phyloP scores from a whole-genome alignment of 345 rosid species.

The Lenwebbia sp. region DNA sequence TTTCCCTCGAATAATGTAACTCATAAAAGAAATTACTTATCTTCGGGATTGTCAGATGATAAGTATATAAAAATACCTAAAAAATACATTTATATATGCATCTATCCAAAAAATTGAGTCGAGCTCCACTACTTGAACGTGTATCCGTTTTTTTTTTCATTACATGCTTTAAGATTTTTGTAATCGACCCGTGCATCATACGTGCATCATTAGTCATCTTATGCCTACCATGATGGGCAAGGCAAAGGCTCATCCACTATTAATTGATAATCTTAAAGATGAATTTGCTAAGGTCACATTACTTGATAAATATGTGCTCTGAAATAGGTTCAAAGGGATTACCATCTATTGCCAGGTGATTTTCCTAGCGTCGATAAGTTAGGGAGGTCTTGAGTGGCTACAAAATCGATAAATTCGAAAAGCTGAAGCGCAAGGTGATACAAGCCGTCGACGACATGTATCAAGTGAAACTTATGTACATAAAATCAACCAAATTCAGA shows the following conservation, averaged over 20 bases:
- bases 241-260: conserved; percentile 42
- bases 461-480: background rate
- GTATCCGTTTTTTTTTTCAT: no score
- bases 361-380: conserved; percentile 76
- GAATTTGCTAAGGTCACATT: background rate
- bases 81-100: no score
- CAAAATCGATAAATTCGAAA: conserved; percentile 71
- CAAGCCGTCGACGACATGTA: no score
- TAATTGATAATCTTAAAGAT: no score
- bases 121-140: no score
- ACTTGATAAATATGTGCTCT: background rate
- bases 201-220: conserved; percentile 82
- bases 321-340: conserved; percentile 70
- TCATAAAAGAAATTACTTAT: no score
- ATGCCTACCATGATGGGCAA: conserved; percentile 95
- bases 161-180: no score
- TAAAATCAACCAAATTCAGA: conserved; percentile 40
- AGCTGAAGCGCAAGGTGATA: conserved; percentile 71
- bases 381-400: conserved; percentile 58
- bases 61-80: no score
- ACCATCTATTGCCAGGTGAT: conserved; percentile 68
- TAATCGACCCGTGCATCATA: conserved; percentile 17
- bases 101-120: no score
- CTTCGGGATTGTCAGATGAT: no score
- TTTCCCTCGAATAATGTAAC: no score